Evolutionary conservation across 306 rosid species (phyloP), one percentile per base, ranked within the genome.

Genomic region (Arachis stenosperma): DNA sequence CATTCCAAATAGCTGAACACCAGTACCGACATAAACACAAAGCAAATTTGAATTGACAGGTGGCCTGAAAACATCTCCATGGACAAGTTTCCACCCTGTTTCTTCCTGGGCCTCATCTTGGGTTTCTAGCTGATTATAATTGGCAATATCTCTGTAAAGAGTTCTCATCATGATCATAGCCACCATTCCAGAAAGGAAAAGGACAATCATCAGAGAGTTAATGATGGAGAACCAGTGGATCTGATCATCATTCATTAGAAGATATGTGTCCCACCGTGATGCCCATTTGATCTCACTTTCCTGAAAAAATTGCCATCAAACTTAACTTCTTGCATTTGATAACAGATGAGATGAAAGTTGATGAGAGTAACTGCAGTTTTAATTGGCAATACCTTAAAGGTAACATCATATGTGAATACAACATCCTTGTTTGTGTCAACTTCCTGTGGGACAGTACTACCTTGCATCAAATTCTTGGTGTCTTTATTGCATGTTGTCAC

Each of bases 151-250:
- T 88, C 88, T 87, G 88, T 90, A 95, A 61, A 95, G 86, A 44
- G 99, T 95, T 88, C 99, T 95, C 98, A 95, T 90, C 98, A 90
- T 95, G 86, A 91, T 95, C 99, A 95, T 95, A 56, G 99, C 99
- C 87, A 95, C 97, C 99, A 95, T 95, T 75, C 99, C 99, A 54
- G 99, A 95, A 70, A 95, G 96, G 85, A 95, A 95, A 67, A 95
- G 98, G 48, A 95, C 99, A 83, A 95, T 95, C 99, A 95, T 95
- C 79, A 95, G 85, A 80, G 99, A 95, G 77, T 95, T 95, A 67
- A 95, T 87, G 70, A 95, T 95, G 80, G 99, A 95, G 73, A 95
- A 95, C 99, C 99, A 95, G 87, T 95, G 99, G 77, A 95, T 95
- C 86, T 95, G 99, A 88, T 95, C 98, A 57, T 95, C 99, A 74